These are phyloP conservation scores for Ilex aquifolium DNA, from an alignment of 257 asterid species.

Conservation along the genomic window DNA sequence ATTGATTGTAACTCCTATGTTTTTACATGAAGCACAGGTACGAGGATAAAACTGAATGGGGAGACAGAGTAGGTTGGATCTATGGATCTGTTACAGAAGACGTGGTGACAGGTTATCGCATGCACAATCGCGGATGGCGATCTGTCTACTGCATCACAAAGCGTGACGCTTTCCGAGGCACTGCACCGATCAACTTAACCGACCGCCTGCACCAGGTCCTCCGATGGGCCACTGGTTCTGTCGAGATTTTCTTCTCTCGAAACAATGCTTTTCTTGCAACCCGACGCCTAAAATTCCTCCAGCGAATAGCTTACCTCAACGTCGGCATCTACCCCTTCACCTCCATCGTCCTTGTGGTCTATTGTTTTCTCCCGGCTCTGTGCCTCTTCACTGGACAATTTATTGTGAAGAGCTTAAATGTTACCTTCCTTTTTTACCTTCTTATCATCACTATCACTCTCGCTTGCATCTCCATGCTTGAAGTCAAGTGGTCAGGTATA, in stretches of 20 bases:
- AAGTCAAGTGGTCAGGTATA: conserved; percentile 93
- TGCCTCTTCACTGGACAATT: conserved; percentile 83
- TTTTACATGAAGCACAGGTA: conserved; percentile 38
- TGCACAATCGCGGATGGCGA: conserved; percentile 99
- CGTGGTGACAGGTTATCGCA: conserved; percentile 95
- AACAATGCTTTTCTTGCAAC: conserved; percentile 81
- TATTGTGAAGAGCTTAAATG: conserved; percentile 65
- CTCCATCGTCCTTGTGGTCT: conserved; percentile 74
- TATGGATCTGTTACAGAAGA: conserved; percentile 97
- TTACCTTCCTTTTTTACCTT: conserved; percentile 59
- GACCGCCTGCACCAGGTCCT: conserved; percentile 98
- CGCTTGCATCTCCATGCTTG: conserved; percentile 67
- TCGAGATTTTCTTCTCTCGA: conserved; percentile 86
- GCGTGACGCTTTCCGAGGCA: conserved; percentile 89
- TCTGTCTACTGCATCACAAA: conserved; percentile 89
- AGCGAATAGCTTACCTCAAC: conserved; percentile 80
- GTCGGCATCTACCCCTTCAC: conserved; percentile 98
- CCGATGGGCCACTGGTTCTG: conserved; percentile 98
- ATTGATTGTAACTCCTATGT: not conserved
- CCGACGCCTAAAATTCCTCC: conserved; percentile 80
- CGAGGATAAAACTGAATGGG: conserved; percentile 98
- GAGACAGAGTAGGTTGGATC: conserved; percentile 94
- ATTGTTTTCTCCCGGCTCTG: conserved; percentile 87
- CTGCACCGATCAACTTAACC: conserved; percentile 88
- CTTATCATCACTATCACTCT: conserved; percentile 57